A percentile compares a stretch with the other conserved stretches of the same genome.
phyloP scores from a whole-genome alignment of 2,329 filamentous ascomycete genomes.

The Onygenales sp. region DNA sequence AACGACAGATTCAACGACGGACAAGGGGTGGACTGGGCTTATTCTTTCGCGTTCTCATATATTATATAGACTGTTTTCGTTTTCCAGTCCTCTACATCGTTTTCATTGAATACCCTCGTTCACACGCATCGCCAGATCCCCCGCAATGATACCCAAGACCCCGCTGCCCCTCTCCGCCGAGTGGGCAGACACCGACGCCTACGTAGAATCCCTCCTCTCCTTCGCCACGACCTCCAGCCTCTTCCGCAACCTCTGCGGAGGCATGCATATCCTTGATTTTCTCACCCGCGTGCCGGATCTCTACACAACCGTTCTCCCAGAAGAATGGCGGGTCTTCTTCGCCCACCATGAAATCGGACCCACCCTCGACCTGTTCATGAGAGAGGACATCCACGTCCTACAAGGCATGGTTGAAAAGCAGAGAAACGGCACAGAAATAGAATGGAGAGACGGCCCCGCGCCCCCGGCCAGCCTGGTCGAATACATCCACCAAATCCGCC shows the following conservation, averaged over 20 bases:
- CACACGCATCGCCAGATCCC: neutral
- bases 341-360: conserved; percentile 60
- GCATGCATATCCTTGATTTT: conserved; percentile 96
- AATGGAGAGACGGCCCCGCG: conserved; percentile 34
- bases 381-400: conserved; percentile 56
- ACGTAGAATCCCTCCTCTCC: conserved; percentile 65
- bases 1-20: too few relatives aligned
- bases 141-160: conserved; percentile 37
- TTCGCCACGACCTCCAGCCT: conserved; percentile 67
- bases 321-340: conserved; percentile 76
- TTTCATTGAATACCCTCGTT: neutral
- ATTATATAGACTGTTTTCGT: neutral
- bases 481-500: conserved; percentile 64
- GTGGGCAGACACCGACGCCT: conserved; percentile 64
- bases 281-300: conserved; percentile 77
- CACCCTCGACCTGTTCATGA: conserved; percentile 70
- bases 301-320: conserved; percentile 66
- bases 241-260: conserved; percentile 84
- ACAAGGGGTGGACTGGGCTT: conserved; percentile 3
- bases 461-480: conserved; percentile 52
- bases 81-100: neutral
- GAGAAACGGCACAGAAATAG: conserved; percentile 4
- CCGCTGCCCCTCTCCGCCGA: conserved; percentile 60
- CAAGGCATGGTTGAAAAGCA: conserved; percentile 11
- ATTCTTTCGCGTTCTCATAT: neutral